These are phyloP conservation scores for Saccharomyces uvarum DNA, from an alignment of 1,139 yeast genomes.

Conservation along the genomic window DNA sequence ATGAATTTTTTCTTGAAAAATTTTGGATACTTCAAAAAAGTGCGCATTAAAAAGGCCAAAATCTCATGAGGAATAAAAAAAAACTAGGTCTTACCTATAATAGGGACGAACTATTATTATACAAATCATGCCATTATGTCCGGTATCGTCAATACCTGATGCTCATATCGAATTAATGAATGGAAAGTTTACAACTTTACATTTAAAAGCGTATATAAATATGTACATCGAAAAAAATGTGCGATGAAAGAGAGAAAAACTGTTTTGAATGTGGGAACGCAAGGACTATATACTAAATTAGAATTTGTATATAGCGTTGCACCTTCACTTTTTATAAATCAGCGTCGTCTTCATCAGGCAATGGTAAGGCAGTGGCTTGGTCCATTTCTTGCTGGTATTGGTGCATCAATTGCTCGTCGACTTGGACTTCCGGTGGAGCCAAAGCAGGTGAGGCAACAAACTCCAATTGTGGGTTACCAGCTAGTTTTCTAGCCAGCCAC, in stretches of 20 bases:
- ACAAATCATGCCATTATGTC: background rate
- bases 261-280: background rate
- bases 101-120: too few species aligned
- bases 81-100: too few species aligned
- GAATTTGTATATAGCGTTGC: background rate
- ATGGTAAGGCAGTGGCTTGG: constrained; percentile 97
- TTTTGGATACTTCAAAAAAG: too few species aligned
- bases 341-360: constrained; percentile 99
- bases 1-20: too few species aligned
- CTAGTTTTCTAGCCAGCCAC: constrained; percentile 99
- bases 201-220: background rate
- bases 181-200: background rate
- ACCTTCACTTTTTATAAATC: constrained; percentile 54
- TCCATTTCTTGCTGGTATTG: constrained; percentile 99
- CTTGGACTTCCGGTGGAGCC: constrained; percentile 99
- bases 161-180: background rate
- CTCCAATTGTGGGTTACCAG: constrained; percentile 96
- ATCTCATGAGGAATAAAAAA: too few species aligned
- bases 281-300: background rate
- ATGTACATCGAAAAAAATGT: background rate
- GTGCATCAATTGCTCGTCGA: constrained; percentile 92
- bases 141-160: too few species aligned
- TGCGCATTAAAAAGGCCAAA: too few species aligned
- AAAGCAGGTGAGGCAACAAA: constrained; percentile 98
- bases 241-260: background rate